These are phyloP conservation scores for Centrapalus pauciflorus DNA, from an alignment of 129 eudicot species.

Conservation along the genomic window DNA sequence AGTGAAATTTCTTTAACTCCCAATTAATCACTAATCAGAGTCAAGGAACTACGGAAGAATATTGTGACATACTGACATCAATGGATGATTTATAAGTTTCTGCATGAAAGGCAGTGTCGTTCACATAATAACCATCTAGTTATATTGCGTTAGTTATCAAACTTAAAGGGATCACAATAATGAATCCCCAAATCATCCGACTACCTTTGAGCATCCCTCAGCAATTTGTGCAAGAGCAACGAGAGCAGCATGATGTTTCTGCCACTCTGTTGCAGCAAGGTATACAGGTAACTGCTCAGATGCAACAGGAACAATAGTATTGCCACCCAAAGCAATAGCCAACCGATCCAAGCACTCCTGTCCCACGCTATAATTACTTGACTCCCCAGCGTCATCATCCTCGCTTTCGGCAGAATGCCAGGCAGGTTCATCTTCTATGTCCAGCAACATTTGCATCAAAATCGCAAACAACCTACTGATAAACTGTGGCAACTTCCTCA, in stretches of 20 bases:
- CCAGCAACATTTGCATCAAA: conserved; percentile 72
- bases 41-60: no score
- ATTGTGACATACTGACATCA: background rate
- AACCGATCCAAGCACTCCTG: conserved; percentile 92
- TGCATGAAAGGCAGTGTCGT: no score
- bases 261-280: conserved; percentile 93
- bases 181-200: background rate
- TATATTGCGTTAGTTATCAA: background rate
- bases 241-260: conserved; percentile 86
- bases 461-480: conserved; percentile 68
- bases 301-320: conserved; percentile 91
- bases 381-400: conserved; percentile 92
- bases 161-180: background rate
- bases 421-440: conserved; percentile 77
- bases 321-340: conserved; percentile 83
- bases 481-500: conserved; percentile 91
- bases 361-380: conserved; percentile 81
- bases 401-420: conserved; percentile 85
- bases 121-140: no score
- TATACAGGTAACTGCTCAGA: conserved; percentile 77
- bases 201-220: conserved; percentile 96
- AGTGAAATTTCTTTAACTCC: no score
- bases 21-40: no score
- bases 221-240: conserved; percentile 94
- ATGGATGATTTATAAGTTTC: no score